Conservation (phyloP, 495 filamentous ascomycete species). For the Neurospora africana region DNA sequence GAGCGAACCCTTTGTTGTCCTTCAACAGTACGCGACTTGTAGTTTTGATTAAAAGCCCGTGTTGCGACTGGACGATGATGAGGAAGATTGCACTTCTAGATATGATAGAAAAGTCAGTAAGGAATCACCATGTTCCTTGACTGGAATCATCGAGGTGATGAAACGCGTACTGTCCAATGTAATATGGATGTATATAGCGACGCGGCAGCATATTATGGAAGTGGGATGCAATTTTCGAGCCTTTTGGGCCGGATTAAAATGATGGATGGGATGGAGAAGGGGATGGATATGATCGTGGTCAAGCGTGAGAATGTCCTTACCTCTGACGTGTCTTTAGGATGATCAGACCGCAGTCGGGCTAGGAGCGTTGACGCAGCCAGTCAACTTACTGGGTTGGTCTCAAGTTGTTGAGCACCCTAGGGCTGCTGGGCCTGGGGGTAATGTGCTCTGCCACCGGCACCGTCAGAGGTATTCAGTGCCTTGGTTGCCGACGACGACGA, state of each 20-base stretch:
- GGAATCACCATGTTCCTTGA: neutral
- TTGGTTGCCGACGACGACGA: too few relatives aligned
- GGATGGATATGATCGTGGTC: neutral
- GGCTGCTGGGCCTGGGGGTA: too few relatives aligned
- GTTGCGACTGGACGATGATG: neutral
- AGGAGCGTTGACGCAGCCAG: neutral
- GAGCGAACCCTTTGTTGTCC: neutral
- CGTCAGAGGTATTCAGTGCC: too few relatives aligned
- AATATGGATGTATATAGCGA: neutral
- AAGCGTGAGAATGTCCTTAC: neutral
- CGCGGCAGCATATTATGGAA: neutral
- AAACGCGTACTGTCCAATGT: neutral
- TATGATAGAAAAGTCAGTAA: neutral
- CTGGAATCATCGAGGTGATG: neutral
- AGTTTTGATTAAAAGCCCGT: neutral
- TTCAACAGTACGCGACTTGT: neutral
- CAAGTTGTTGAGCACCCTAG: too few relatives aligned
- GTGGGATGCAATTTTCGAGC: neutral
- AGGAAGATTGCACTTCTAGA: neutral
- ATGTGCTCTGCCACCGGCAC: too few relatives aligned
- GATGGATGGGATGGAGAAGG: neutral
- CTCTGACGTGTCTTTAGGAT: neutral
- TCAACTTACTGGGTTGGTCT: too few relatives aligned
- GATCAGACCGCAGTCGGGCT: neutral
- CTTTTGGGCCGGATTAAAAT: neutral